Conservation (phyloP, 768 basidiomycete genomes). For the Sistotremastrum suecicum region DNA sequence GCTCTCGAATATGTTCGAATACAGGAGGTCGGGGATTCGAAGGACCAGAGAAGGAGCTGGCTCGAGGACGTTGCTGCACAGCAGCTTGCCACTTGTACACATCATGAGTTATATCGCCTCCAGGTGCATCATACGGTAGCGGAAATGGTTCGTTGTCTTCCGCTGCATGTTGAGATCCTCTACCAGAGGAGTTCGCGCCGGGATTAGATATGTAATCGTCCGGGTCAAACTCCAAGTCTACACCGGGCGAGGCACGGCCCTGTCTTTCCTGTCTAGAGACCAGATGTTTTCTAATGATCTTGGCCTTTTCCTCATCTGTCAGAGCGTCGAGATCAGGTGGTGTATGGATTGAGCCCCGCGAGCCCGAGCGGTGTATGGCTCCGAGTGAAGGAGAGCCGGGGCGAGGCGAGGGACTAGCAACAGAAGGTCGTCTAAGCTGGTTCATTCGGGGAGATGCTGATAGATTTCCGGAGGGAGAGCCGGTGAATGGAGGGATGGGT, state of each 20-base stretch:
- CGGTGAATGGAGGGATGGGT: conserved; percentile 27
- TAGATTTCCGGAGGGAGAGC: conserved; percentile 5
- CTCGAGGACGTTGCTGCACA: conserved; percentile 50
- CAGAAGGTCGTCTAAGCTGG: background rate
- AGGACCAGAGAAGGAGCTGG: conserved; percentile 46
- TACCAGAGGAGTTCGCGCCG: background rate
- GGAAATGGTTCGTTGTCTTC: conserved; percentile 64
- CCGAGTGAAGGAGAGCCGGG: background rate
- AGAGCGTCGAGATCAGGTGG: conserved; percentile 38
- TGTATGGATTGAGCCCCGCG: background rate
- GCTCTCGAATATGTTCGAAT: conserved; percentile 89
- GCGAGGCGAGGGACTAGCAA: background rate
- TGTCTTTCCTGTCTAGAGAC: conserved; percentile 50
- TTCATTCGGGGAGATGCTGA: background rate
- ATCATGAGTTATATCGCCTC: conserved; percentile 85
- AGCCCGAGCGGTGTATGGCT: background rate
- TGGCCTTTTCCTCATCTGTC: conserved; percentile 73
- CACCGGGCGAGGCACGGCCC: too few relatives aligned
- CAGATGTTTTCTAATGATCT: conserved; percentile 67
- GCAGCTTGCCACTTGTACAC: conserved; percentile 94
- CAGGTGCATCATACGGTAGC: conserved; percentile 77
- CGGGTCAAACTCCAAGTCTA: background rate
- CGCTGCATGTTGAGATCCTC: conserved; percentile 9
- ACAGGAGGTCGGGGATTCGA: conserved; percentile 41
- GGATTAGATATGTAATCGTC: conserved; percentile 3